phyloP scores from a whole-genome alignment of 495 filamentous ascomycete species.

The Aspergillus carlsbadensis region DNA sequence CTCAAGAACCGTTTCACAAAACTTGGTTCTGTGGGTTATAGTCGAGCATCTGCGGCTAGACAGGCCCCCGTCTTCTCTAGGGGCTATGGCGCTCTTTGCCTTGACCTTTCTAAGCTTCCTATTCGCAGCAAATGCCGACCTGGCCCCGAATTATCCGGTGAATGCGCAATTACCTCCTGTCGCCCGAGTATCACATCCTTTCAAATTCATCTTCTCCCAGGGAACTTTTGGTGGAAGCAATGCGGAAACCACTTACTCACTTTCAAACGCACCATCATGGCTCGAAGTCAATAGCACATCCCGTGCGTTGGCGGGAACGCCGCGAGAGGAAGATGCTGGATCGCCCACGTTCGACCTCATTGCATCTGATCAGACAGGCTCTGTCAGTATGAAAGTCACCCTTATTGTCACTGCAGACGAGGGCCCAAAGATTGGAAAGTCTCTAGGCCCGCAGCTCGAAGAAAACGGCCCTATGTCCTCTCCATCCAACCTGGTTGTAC shows the following conservation, averaged over 20 bases:
- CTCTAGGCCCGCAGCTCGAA: conserved; percentile 49
- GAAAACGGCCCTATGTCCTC: conserved; percentile 43
- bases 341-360: conserved; percentile 55
- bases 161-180: conserved; percentile 78
- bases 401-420: conserved; percentile 58
- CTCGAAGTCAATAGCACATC: conserved; percentile 61
- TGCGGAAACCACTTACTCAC: conserved; percentile 57
- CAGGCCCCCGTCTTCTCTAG: conserved; percentile 14
- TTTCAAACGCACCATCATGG: conserved; percentile 65
- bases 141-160: conserved; percentile 62
- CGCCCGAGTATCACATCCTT: conserved; percentile 62
- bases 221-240: conserved; percentile 62
- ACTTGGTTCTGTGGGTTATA: conserved; percentile 17
- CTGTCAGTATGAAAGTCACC: conserved; percentile 56
- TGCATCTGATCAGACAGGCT: conserved; percentile 59
- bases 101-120: conserved; percentile 33
- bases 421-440: conserved; percentile 47
- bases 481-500: conserved; percentile 45
- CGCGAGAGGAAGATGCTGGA: conserved; percentile 54
- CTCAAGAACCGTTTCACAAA: background rate
- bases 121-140: conserved; percentile 39
- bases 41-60: conserved; percentile 6
- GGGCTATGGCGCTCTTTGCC: conserved; percentile 32
- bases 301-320: conserved; percentile 65
- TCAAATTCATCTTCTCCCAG: conserved; percentile 65